Base-by-base conservation (phyloP, 73 alveolate species). In the Diophrys appendiculata region DNA sequence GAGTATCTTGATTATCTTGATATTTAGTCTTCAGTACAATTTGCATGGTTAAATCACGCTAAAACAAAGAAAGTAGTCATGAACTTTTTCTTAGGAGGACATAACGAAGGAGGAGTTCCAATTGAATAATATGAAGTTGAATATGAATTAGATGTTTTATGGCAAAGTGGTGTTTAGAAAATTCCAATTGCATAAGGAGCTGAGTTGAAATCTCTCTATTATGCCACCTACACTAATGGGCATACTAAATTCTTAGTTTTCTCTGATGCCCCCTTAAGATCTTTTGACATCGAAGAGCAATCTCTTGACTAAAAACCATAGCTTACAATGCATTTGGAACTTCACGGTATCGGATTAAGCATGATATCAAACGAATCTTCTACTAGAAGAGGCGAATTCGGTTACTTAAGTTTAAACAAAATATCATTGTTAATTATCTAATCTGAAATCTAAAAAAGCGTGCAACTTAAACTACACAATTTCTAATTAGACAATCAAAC, bases 201-300 rank as follows among this genome's bases (percentile, higher is more conserved):
- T 0, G 31, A 54, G 29, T 24, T 30, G 3, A 67, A 54, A 33
- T 35, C n/a, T 23, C 77, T 85, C 14, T 53, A 60, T 56, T 76
- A 70, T 2, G 72, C 67, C 69, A 86, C 88, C 25, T 80, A 69
- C 78, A 86, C 89, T 54, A 73, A 86, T 53, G 89, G 93, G 0
- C 72, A 72, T 33, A 86, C 93, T 1, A 79, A 69, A 29, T 72
- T 72, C 8, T 65, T 79, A 0, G 68, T 80, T 26, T 80, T 80
- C 68, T 35, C 80, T 2, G 90, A 80, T 68, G 33, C 26, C 5
- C 60, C 5, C 5, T 11, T 43, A 29, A 75, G 53, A 1, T 33
- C 30, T 23, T 30, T 73, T 8, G 73, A 74, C 28, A 55, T 33
- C 3, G 81, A 78, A 18, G 76, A 69, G 5, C 60, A 81, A 5